phyloP scores from a whole-genome alignment of 805 yeast species.

The Sugiyamaella americana region DNA sequence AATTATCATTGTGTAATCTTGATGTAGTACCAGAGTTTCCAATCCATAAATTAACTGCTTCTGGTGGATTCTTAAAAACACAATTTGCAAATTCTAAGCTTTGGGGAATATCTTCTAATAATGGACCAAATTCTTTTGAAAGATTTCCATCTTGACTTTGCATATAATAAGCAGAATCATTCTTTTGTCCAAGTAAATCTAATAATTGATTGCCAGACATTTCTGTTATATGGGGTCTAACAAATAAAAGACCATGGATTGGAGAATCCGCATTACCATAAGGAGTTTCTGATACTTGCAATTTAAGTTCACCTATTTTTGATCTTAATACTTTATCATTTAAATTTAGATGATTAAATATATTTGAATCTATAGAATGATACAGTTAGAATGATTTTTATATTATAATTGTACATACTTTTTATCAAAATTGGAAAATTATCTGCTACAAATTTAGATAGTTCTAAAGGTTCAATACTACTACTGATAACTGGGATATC shows the following conservation, averaged over 20 bases:
- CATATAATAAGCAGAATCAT: constrained; percentile 28
- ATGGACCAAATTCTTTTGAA: constrained; percentile 21
- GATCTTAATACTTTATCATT: background rate
- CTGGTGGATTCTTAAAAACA: constrained; percentile 23
- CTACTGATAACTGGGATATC: constrained; percentile 8
- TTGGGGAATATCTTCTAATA: constrained; percentile 18
- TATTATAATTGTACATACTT: constrained; percentile 1
- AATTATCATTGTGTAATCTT: constrained; percentile 33
- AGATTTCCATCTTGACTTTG: constrained; percentile 36
- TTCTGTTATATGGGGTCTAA: constrained; percentile 27
- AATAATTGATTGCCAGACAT: constrained; percentile 26
- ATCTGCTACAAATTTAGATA: constrained; percentile 11
- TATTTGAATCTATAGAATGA: background rate
- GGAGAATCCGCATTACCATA: constrained; percentile 37
- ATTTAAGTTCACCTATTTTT: constrained; percentile 7
- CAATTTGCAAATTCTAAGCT: constrained; percentile 20
- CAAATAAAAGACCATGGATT: constrained; percentile 25
- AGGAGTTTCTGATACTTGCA: constrained; percentile 31
- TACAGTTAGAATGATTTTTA: background rate
- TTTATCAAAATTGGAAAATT: constrained; percentile 17
- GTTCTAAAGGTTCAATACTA: constrained; percentile 4
- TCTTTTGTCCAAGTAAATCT: constrained; percentile 10
- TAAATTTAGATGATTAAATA: background rate
- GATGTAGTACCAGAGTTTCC: constrained; percentile 30
- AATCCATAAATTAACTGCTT: constrained; percentile 37